Evolutionary conservation across 352 stramenopile species (phyloP).

Genomic region (Detonula confervacea): DNA sequence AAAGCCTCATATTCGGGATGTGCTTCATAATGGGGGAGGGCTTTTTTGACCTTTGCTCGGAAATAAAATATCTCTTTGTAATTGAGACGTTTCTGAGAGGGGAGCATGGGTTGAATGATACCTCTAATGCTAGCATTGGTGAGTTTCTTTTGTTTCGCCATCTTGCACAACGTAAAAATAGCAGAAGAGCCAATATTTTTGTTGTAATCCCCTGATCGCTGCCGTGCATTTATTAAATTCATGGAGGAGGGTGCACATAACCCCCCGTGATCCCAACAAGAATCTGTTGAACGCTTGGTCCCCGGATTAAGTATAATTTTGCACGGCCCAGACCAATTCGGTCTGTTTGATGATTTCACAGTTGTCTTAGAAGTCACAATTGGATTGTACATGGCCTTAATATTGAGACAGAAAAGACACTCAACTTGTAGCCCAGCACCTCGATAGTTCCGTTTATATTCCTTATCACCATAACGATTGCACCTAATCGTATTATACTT

Average conservation of each 20-base stretch:
- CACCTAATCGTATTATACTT: slow-evolving; percentile 3
- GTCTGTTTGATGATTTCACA: background rate
- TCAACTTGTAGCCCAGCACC: background rate
- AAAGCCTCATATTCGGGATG: slow-evolving; percentile 14
- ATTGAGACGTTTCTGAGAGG: slow-evolving; percentile 8
- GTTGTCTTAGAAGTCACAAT: background rate
- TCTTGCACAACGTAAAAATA: slow-evolving; percentile 16
- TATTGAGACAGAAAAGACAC: background rate
- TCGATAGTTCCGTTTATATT: slow-evolving; percentile 4
- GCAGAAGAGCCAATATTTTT: background rate
- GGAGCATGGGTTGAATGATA: slow-evolving; percentile 6
- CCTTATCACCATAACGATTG: background rate
- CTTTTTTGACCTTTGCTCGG: slow-evolving; percentile 10
- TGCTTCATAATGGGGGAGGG: background rate
- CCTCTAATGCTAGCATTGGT: background rate
- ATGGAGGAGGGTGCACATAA: background rate
- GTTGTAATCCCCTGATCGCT: slow-evolving; percentile 2
- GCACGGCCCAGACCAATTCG: slow-evolving; percentile 2
- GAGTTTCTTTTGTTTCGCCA: background rate
- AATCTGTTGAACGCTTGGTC: background rate
- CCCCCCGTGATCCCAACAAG: slow-evolving; percentile 12
- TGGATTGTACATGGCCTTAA: slow-evolving; percentile 5
- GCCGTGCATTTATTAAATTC: background rate
- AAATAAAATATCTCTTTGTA: slow-evolving; percentile 7
- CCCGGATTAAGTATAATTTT: background rate